Evolutionary conservation across 768 basidiomycete genomes (phyloP).

Genomic region (Exsudoporus frostii): DNA sequence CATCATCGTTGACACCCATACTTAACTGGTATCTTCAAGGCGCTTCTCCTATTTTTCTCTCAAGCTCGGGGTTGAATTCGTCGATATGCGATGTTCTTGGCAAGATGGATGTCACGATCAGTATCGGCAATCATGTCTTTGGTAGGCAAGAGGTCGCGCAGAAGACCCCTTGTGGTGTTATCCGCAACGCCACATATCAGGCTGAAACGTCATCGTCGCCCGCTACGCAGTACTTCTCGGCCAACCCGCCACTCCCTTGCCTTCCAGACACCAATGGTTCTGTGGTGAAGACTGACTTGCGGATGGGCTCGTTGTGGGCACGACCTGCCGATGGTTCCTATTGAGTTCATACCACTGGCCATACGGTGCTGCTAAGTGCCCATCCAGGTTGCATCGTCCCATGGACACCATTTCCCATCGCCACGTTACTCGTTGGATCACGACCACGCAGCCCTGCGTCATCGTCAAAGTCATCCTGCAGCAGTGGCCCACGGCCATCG

Average conservation of each 20-base stretch:
- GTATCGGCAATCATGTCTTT: constrained; percentile 21
- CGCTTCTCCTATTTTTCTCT: constrained; percentile 30
- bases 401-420: constrained; percentile 30
- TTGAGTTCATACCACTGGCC: constrained; percentile 21
- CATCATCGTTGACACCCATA: constrained; percentile 40
- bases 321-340: constrained; percentile 32
- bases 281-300: constrained; percentile 47
- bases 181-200: constrained; percentile 34
- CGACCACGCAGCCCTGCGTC: constrained; percentile 28
- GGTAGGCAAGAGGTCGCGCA: constrained; percentile 31
- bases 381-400: constrained; percentile 34
- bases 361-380: constrained; percentile 30
- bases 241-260: constrained; percentile 37
- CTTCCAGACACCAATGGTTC: constrained; percentile 37
- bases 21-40: constrained; percentile 35
- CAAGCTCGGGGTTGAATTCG: neutral
- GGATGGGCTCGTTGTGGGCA: constrained; percentile 43
- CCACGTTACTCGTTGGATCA: constrained; percentile 36
- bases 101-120: constrained; percentile 29
- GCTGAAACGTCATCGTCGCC: neutral
- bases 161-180: constrained; percentile 29
- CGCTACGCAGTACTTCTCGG: constrained; percentile 29
- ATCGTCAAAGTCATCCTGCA: constrained; percentile 48
- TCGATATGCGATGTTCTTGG: constrained; percentile 5
- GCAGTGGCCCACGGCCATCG: constrained; percentile 68